A percentile compares a stretch with the other conserved stretches of the same genome.
Evolutionary conservation across 2,329 filamentous ascomycete genomes (phyloP).

Genomic region (Stemphylium lycopersici): DNA sequence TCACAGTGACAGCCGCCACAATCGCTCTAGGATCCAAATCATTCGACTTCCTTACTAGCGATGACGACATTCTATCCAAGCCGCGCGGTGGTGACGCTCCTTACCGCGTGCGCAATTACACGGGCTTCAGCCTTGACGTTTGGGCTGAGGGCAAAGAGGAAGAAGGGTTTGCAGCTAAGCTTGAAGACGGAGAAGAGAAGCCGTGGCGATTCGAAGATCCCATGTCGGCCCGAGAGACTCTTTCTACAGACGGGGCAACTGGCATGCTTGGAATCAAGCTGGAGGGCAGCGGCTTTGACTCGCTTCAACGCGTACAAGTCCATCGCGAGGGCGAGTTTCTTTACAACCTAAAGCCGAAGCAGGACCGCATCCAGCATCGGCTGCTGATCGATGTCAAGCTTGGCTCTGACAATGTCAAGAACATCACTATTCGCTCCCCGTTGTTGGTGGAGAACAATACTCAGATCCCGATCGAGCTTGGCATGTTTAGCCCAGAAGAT

Average conservation of each 20-base stretch:
- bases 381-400: constrained; percentile 90
- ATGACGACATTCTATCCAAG: constrained; percentile 92
- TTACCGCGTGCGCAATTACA: constrained; percentile 93
- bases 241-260: constrained; percentile 81
- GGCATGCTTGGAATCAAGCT: constrained; percentile 82
- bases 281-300: constrained; percentile 93
- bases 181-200: constrained; percentile 87
- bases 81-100: constrained; percentile 89
- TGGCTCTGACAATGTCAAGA: constrained; percentile 95
- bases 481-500: constrained; percentile 84
- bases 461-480: constrained; percentile 92
- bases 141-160: constrained; percentile 74
- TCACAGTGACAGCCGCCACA: constrained; percentile 90
- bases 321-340: constrained; percentile 93
- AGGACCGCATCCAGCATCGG: constrained; percentile 83
- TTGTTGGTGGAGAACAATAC: constrained; percentile 94
- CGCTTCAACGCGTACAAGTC: constrained; percentile 83
- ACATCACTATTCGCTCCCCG: constrained; percentile 92
- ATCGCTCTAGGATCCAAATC: constrained; percentile 95
- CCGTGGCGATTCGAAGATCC: constrained; percentile 98
- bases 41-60: constrained; percentile 83
- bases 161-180: constrained; percentile 72
- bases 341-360: constrained; percentile 86
- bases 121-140: constrained; percentile 86
- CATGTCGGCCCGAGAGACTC: constrained; percentile 91